Evolutionary conservation across 176 grass and related monocot species (phyloP).

Genomic region (Tillandsia fasciculata): DNA sequence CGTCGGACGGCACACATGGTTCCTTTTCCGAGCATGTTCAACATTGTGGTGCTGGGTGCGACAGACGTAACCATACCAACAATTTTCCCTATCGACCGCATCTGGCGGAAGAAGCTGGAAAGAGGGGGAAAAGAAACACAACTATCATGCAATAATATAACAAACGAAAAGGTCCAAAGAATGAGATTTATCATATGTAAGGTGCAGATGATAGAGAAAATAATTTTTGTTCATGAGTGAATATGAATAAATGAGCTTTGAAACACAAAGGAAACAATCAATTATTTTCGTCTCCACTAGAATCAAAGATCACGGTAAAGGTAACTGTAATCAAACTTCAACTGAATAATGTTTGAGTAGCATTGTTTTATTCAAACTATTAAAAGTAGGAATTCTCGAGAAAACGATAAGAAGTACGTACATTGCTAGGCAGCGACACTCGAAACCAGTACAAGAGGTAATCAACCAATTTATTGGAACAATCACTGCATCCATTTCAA

Average conservation of each 20-base stretch:
- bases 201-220: no score
- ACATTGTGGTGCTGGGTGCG: slow-evolving; percentile 68
- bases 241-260: no score
- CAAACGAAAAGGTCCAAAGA: no score
- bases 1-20: slow-evolving; percentile 82
- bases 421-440: slow-evolving; percentile 46
- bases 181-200: no score
- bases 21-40: slow-evolving; percentile 74
- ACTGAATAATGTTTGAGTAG: neutral
- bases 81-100: slow-evolving; percentile 51
- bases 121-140: neutral
- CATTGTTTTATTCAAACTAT: neutral
- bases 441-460: slow-evolving; percentile 88
- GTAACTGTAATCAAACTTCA: no score
- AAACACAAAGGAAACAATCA: no score
- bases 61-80: slow-evolving; percentile 85
- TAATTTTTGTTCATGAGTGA: no score
- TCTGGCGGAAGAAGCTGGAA: slow-evolving; percentile 64
- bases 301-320: no score
- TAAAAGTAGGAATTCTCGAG: neutral
- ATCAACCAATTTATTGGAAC: slow-evolving; percentile 65
- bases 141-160: neutral
- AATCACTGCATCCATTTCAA: slow-evolving; percentile 71
- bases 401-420: slow-evolving; percentile 30
- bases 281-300: no score